Evolutionary conservation across 2,329 filamentous ascomycete species (phyloP).

Genomic region (Didymella lethalis): DNA sequence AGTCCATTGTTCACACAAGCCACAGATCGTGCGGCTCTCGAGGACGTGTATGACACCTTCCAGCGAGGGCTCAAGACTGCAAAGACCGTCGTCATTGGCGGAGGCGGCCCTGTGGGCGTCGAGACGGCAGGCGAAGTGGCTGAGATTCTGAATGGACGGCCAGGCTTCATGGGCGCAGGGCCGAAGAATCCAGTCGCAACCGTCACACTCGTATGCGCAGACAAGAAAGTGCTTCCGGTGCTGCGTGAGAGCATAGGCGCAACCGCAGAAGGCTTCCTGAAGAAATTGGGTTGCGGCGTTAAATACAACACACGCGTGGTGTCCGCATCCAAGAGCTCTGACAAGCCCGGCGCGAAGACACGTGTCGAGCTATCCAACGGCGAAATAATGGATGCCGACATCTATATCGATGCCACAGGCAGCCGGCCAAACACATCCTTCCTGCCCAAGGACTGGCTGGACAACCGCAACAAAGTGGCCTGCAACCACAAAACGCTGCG

Average conservation of each 20-base stretch:
- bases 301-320: constrained; percentile 51
- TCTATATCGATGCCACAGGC: constrained; percentile 64
- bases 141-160: constrained; percentile 52
- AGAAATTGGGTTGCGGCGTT: constrained; percentile 58
- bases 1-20: constrained; percentile 56
- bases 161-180: constrained; percentile 46
- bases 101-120: constrained; percentile 60
- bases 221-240: constrained; percentile 55
- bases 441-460: constrained; percentile 60
- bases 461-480: constrained; percentile 58
- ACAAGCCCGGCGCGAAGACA: constrained; percentile 53
- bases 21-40: constrained; percentile 41
- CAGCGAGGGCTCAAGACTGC: constrained; percentile 51
- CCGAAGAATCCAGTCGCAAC: constrained; percentile 51
- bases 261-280: constrained; percentile 58
- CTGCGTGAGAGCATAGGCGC: constrained; percentile 54
- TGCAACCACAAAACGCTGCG: constrained; percentile 59
- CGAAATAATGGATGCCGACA: constrained; percentile 58
- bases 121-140: constrained; percentile 61
- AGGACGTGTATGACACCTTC: constrained; percentile 47
- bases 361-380: constrained; percentile 56
- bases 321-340: constrained; percentile 34
- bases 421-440: constrained; percentile 62
- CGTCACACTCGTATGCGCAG: constrained; percentile 57
- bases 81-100: constrained; percentile 57